Evolutionary conservation across 2,329 filamentous ascomycete genomes (phyloP).

Genomic region (Lasiodiplodia sp.): DNA sequence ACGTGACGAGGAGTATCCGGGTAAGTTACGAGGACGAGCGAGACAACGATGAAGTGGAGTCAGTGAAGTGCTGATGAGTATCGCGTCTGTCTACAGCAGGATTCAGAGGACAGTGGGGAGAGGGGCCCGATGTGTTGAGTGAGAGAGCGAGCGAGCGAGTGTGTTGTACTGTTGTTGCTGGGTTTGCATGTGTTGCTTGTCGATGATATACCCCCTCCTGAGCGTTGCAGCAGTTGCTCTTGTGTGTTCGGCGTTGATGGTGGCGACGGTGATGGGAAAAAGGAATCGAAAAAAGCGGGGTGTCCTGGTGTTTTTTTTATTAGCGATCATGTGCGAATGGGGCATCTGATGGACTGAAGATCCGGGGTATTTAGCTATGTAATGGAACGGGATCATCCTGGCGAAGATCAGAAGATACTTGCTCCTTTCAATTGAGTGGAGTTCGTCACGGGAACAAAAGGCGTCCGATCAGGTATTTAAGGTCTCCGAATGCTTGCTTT

Average conservation of each 20-base stretch:
- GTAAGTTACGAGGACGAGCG: slow-evolving; percentile 8
- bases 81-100: neutral
- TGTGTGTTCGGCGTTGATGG: neutral
- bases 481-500: neutral
- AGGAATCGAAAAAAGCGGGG: neutral
- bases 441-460: neutral
- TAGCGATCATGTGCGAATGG: neutral
- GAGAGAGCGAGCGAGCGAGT: neutral
- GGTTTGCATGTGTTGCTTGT: neutral
- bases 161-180: neutral
- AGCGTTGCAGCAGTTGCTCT: neutral
- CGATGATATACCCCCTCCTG: slow-evolving; percentile 1
- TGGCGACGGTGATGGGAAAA: neutral
- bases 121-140: neutral
- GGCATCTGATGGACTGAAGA: neutral
- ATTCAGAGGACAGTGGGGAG: slow-evolving; percentile 9
- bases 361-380: neutral
- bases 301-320: neutral
- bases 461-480: neutral
- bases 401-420: neutral
- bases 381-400: neutral
- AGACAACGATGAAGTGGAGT: neutral
- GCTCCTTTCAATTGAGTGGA: neutral
- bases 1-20: slow-evolving; percentile 25
- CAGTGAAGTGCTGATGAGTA: neutral